Base-by-base conservation (phyloP, 78 protist species). In the Dictyostelium capitatum region DNA sequence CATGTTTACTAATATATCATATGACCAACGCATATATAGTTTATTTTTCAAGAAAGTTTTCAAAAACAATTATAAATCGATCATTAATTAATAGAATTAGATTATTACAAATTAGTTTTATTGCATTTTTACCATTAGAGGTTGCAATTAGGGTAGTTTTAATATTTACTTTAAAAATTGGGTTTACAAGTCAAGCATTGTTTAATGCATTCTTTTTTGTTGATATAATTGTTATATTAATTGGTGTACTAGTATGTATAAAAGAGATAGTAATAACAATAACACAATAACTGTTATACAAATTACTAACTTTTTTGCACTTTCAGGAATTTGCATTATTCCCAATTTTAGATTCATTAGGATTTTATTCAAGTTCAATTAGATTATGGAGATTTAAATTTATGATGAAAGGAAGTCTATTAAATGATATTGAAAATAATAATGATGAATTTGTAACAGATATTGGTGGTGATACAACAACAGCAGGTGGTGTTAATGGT, bases 171-270 rank as follows among this genome's bases (percentile, higher is more conserved):
- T 32, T 77, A 11, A 48, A 87, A 43, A 62, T 87, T 23, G 69
- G 80, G 56, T 59, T 77, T 25, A 72, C 50, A 47, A 87, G 73
- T 51, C 50, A 28, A 50, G 92, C 84, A 74, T 43, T 87, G 32
- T 87, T 57, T 64, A 41, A 87, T 87, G 92, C 92, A 47, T 87
- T 87, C 78, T 87, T 87, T 47, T 87, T 87, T 64, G 92, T 87
- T 14, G 92, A 87, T 87, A 77, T 87, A 12, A 9, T 50, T 15
- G 83, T 87, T 6, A n/a, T 77, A 28, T 47, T 87, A 30, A 64
- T 87, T 47, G 92, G 78, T 17, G 67, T 87, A 32, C 51, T 77
- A 15, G 83, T 78, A 78, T 51, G 67, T 53, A 51, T 30, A 32
- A n/a, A 4, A 78, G 19, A 0, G 12, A 14, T 54, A 19, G 4